Base-by-base conservation (phyloP, 169 alveolate genomes). In the Babesia sp. region DNA sequence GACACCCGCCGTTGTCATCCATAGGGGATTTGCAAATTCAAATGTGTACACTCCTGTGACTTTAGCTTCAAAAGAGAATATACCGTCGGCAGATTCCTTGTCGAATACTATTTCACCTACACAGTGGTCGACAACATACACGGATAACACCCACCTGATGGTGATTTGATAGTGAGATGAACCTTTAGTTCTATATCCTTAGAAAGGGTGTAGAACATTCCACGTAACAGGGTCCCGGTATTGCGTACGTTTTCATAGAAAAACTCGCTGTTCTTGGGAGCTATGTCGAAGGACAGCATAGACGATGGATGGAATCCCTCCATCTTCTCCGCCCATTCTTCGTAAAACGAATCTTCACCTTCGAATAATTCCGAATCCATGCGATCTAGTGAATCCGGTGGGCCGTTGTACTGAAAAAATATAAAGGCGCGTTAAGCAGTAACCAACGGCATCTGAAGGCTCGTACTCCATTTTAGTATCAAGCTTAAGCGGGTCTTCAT, bases 301-400 rank as follows among this genome's bases (percentile, higher is more conserved):
- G 89, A 24, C 45, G 46, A 61, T 20, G 89, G 89, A 48, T 81
- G 89, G 70, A 81, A 81, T 55, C 53, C 74, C 60, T 42, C 51
- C 89, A 81, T 81, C 45, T 71, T 72, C 50, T 72, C 85, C 37
- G 18, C 22, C 89, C 89, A 81, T 68, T 81, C 89, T 36, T 48
- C 60, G 58, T 72, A 81, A 46, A 60, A 81, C 24, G 79, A 58
- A 22, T 45, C 61, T 18, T 9, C 64, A 16, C 11, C 85, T 44
- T 37, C 84, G 26, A 71, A 69, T 34, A 9, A 61, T 60, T 80
- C 88, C n/a, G 34, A 39, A n/a, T 29, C 67, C 20, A 9, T 0
- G 11, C 89, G 64, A 44, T 81, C 82, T 58, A 81, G 66, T 22
- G 85, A 46, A 60, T 79, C 87, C 34, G 39, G 78, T 5, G 84